A percentile compares a stretch with the other conserved stretches of the same genome.
Conservation (phyloP, 768 basidiomycete genomes). For the Russula dissimulans region DNA sequence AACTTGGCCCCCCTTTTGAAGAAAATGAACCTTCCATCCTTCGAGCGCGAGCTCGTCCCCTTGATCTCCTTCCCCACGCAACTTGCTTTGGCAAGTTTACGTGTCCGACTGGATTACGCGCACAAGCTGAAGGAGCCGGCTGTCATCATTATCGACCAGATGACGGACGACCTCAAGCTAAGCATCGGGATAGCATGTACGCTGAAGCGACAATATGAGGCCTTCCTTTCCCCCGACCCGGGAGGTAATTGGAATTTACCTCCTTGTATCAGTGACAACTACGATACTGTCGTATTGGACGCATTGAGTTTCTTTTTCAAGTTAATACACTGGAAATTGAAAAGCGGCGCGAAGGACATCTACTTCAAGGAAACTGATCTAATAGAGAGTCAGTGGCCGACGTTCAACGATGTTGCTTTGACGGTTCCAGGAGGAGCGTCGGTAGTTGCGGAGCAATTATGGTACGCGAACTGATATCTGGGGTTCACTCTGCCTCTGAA, state of each 20-base stretch:
- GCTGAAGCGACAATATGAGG: slow-evolving; percentile 91
- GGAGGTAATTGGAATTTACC: slow-evolving; percentile 84
- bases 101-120: slow-evolving; percentile 82
- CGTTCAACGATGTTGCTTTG: slow-evolving; percentile 86
- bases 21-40: slow-evolving; percentile 86
- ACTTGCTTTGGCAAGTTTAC: slow-evolving; percentile 85
- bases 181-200: slow-evolving; percentile 88
- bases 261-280: slow-evolving; percentile 81
- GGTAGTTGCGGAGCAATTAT: slow-evolving; percentile 91
- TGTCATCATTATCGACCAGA: slow-evolving; percentile 85
- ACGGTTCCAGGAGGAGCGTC: slow-evolving; percentile 80
- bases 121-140: slow-evolving; percentile 83
- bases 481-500: neutral
- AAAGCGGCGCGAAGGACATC: slow-evolving; percentile 83
- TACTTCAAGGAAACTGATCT: slow-evolving; percentile 98
- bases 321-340: slow-evolving; percentile 91
- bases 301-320: slow-evolving; percentile 86
- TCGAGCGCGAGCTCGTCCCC: slow-evolving; percentile 80
- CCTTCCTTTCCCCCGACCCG: slow-evolving; percentile 80
- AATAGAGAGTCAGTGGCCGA: slow-evolving; percentile 94
- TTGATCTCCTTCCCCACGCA: slow-evolving; percentile 95
- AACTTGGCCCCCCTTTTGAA: slow-evolving; percentile 65
- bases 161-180: slow-evolving; percentile 86
- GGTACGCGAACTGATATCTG: slow-evolving; percentile 41
- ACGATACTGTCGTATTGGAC: slow-evolving; percentile 82